Evolutionary conservation across 768 basidiomycete genomes (phyloP).

Genomic region (Hydnum rufescens): DNA sequence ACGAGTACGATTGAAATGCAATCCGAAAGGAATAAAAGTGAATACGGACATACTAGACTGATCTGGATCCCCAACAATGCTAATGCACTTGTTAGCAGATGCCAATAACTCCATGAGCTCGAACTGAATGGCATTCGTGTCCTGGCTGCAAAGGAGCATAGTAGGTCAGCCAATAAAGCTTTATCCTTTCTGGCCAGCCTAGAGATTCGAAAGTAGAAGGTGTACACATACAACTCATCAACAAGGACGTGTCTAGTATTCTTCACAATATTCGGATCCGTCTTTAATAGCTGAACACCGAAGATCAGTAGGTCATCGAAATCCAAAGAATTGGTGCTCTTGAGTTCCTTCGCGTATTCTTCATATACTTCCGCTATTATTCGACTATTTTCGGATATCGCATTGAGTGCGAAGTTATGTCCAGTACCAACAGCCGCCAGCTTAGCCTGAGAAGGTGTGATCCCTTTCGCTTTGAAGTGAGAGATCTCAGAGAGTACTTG

Average conservation of each 20-base stretch:
- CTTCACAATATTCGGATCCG: constrained; percentile 27
- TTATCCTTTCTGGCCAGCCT: not conserved
- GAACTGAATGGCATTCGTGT: constrained; percentile 70
- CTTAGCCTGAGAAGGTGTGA: not conserved
- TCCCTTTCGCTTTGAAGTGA: constrained; percentile 43
- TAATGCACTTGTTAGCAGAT: constrained; percentile 31
- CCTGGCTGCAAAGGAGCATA: constrained; percentile 28
- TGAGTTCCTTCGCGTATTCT: constrained; percentile 43
- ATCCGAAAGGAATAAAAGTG: not conserved
- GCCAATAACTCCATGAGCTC: constrained; percentile 56
- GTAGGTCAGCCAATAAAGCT: not conserved
- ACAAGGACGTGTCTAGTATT: constrained; percentile 58
- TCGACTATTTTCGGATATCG: not conserved
- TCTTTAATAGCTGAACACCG: constrained; percentile 43
- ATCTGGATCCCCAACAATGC: constrained; percentile 79
- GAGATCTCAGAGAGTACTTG: constrained; percentile 45
- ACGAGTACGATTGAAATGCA: not conserved
- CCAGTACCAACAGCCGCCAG: not conserved
- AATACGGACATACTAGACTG: constrained; percentile 42
- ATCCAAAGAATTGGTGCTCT: constrained; percentile 51
- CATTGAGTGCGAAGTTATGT: not conserved
- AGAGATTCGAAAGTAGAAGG: not conserved
- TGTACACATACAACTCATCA: constrained; percentile 52
- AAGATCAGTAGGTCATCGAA: constrained; percentile 72
- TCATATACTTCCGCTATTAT: constrained; percentile 33